A percentile compares a stretch with the other conserved stretches of the same genome.
Conservation (phyloP, 306 rosid genomes). For the Myrica gale region DNA sequence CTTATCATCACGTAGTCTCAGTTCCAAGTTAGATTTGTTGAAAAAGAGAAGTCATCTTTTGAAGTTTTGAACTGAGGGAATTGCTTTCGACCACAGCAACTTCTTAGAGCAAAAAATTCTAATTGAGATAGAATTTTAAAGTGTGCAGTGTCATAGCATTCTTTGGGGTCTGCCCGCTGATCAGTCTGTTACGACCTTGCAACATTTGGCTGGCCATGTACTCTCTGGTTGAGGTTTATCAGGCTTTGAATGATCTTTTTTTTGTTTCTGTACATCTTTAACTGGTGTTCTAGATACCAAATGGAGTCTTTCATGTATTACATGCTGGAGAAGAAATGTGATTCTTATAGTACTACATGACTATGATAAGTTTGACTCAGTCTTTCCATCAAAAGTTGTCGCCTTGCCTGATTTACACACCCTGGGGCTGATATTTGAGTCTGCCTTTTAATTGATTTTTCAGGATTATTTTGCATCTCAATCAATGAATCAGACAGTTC, state of each 20-base stretch:
- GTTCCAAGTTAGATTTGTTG: not conserved
- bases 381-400: slow-evolving; percentile 3
- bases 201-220: not conserved
- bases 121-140: not conserved
- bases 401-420: slow-evolving; percentile 17
- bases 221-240: not conserved
- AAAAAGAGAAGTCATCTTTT: not conserved
- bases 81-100: not conserved
- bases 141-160: not conserved
- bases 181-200: slow-evolving; percentile 13
- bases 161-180: not conserved
- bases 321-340: slow-evolving; percentile 8
- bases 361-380: slow-evolving; percentile 14
- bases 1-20: not conserved
- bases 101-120: not conserved
- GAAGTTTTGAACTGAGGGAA: not conserved
- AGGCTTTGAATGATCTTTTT: not conserved
- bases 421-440: slow-evolving; percentile 21
- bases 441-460: slow-evolving; percentile 16
- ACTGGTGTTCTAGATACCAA: not conserved
- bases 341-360: slow-evolving; percentile 14
- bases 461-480: slow-evolving; percentile 81
- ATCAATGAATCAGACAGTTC: slow-evolving; percentile 85
- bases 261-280: not conserved
- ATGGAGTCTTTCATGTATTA: not conserved